Evolutionary conservation across 2,329 filamentous ascomycete species (phyloP), one percentile per base, ranked within the genome.

Genomic region (Cryoendolithus antarcticus): DNA sequence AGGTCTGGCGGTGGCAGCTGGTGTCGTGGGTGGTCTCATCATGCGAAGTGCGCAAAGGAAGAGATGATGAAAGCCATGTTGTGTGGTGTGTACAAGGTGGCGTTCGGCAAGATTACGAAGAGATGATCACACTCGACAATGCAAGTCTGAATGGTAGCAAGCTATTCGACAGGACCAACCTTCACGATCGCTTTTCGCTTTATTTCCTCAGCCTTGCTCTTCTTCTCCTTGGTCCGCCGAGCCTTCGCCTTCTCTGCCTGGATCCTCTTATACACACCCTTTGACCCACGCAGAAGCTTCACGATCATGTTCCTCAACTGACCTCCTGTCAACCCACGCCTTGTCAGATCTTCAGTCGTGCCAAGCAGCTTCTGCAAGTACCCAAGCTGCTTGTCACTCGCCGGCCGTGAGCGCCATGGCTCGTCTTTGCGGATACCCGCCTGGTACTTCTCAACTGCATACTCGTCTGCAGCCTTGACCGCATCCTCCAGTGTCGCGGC

Each of bases 221-320:
- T 71, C 55, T 71, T 76, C 39, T 69, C 63, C 34, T 47, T 53
- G 28, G 47, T 49, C 35, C 52, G 57, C 40, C 54, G 55, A 2
- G 51, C 54, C 24, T 53, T 58, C 13, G 56, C 58, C 52, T 58
- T 65, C 35, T 55, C 50, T 28, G 27, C 41, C 19, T 34, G 34
- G 12, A 52, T 46, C 34, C 47, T 46, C 9, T 48, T 49, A 72
- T 86, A 63, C 63, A 75, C 45, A 62, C 82, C 59, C 67, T 74
- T 68, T 1, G 83, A 85, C 1, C 89, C 89, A 56, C 91, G 82
- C 58, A 81, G 89, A 44, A 94, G 56, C 60, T 93, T 93, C 6
- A 85, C 93, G 47, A 96, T 93, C 81, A 93, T 88, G 57, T 95
- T 88, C 4, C 72, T 72, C 4, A 86, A 88, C 55, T 76, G 77